Evolutionary conservation across 176 grass and related monocot genomes (phyloP).

Genomic region (Zizania latifolia): DNA sequence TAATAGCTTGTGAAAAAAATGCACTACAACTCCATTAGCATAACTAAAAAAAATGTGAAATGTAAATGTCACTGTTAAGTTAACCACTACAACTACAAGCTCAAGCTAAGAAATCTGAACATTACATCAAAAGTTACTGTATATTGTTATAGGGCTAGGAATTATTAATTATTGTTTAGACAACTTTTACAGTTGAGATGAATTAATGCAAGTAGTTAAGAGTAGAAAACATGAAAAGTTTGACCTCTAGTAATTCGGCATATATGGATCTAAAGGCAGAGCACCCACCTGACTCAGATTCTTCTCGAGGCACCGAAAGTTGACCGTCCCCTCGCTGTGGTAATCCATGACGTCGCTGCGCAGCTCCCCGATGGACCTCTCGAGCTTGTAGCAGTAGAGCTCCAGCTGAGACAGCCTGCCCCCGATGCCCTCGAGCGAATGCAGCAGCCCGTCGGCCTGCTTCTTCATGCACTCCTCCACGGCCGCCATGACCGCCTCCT

Average conservation of each 20-base stretch:
- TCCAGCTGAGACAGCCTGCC: conserved; percentile 85
- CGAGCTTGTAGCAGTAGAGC: conserved; percentile 87
- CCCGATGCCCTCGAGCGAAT: conserved; percentile 73
- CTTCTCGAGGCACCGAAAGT: conserved; percentile 77
- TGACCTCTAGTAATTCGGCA: not conserved
- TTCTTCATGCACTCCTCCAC: conserved; percentile 95
- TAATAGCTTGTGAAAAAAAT: not conserved
- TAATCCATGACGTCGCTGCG: conserved; percentile 77
- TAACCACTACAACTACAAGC: not conserved
- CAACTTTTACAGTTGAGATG: not conserved
- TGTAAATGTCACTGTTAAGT: not conserved
- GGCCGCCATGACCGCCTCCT: conserved; percentile 54
- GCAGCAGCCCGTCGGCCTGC: conserved; percentile 78
- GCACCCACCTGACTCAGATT: conserved; percentile 68
- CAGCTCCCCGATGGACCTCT: conserved; percentile 77
- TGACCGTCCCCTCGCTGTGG: conserved; percentile 59
- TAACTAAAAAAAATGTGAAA: not conserved
- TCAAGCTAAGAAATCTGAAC: not conserved
- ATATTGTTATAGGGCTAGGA: not conserved
- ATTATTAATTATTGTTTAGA: not conserved
- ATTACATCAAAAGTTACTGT: not conserved
- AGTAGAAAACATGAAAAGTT: not conserved
- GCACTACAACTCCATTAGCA: not conserved
- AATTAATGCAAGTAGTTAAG: not conserved
- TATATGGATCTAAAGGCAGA: not conserved